phyloP scores from a whole-genome alignment of 2,329 filamentous ascomycete species.

The Coniella vitis region DNA sequence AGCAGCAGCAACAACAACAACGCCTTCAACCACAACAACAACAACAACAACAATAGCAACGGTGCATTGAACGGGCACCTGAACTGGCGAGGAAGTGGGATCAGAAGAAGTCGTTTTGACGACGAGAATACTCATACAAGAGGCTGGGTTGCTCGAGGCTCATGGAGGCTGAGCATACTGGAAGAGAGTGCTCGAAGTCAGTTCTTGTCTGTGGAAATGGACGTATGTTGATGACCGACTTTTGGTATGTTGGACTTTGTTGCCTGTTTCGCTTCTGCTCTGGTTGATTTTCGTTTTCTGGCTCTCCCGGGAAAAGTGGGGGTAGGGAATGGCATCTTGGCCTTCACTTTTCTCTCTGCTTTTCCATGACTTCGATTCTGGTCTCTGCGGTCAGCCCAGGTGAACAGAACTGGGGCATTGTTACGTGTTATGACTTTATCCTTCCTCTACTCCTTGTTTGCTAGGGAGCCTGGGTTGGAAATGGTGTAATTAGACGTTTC shows the following conservation, averaged over 20 bases:
- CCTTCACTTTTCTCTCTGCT: no score
- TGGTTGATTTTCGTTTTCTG: neutral
- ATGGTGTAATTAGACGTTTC: no score
- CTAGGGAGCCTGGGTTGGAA: no score
- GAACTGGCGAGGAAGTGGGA: neutral
- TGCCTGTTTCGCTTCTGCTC: neutral
- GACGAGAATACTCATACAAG: neutral
- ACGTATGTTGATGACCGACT: neutral
- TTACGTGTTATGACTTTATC: neutral
- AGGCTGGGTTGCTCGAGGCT: neutral
- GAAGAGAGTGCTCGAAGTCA: constrained; percentile 12
- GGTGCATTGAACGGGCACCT: neutral
- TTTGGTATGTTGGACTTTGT: no score
- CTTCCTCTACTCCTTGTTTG: neutral
- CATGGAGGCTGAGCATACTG: constrained; percentile 4
- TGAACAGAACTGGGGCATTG: constrained; percentile 1
- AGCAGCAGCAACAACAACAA: neutral
- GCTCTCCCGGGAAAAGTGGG: no score
- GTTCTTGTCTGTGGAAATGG: constrained; percentile 9
- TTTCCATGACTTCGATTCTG: no score
- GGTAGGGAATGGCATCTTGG: neutral
- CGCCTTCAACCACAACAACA: neutral
- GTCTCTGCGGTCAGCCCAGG: neutral
- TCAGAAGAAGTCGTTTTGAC: neutral
- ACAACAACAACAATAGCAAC: neutral